A percentile compares a stretch with the other conserved stretches of the same genome.
These are phyloP conservation scores for Scheffersomyces illinoinensis DNA, from an alignment of 1,139 yeast genomes.

Conservation along the genomic window DNA sequence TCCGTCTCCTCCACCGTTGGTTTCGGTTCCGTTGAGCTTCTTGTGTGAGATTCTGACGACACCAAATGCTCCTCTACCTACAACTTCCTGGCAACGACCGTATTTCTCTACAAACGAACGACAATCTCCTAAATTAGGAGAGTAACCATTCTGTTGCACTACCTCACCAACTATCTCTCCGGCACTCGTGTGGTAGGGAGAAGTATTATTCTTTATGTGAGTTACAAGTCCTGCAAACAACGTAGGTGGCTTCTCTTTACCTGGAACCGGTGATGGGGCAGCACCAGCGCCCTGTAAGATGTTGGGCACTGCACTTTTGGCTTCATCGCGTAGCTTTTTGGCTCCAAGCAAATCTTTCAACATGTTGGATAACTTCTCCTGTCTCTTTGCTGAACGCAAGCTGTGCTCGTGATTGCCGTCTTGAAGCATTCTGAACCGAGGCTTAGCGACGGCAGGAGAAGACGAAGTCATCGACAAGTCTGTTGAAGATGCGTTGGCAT, in stretches of 20 bases:
- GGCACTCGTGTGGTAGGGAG: constrained; percentile 22
- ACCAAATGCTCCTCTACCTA: constrained; percentile 51
- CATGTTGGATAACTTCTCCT: constrained; percentile 85
- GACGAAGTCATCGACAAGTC: not conserved
- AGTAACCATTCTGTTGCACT: not conserved
- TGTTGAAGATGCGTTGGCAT: not conserved
- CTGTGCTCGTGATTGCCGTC: constrained; percentile 80
- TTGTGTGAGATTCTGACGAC: constrained; percentile 50
- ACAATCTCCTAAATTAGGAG: constrained; percentile 21
- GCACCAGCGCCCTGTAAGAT: constrained; percentile 21
- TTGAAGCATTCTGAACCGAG: constrained; percentile 56
- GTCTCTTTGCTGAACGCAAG: constrained; percentile 75
- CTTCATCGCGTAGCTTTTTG: constrained; percentile 76
- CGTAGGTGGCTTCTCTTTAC: constrained; percentile 60
- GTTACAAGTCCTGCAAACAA: constrained; percentile 79
- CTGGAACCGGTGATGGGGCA: constrained; percentile 9
- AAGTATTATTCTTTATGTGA: constrained; percentile 51
- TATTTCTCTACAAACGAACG: constrained; percentile 50
- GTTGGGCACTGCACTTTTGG: constrained; percentile 83
- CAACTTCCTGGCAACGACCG: constrained; percentile 52
- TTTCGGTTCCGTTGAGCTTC: constrained; percentile 14
- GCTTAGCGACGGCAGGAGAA: constrained; percentile 16
- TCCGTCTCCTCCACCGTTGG: constrained; percentile 3
- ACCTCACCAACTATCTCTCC: constrained; percentile 1
- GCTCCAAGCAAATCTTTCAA: constrained; percentile 83